Percentiles rank a stretch among this genome's conserved stretches.
phyloP scores from a whole-genome alignment of 176 grass and related monocot species.

The Eremochloa ophiuroides region DNA sequence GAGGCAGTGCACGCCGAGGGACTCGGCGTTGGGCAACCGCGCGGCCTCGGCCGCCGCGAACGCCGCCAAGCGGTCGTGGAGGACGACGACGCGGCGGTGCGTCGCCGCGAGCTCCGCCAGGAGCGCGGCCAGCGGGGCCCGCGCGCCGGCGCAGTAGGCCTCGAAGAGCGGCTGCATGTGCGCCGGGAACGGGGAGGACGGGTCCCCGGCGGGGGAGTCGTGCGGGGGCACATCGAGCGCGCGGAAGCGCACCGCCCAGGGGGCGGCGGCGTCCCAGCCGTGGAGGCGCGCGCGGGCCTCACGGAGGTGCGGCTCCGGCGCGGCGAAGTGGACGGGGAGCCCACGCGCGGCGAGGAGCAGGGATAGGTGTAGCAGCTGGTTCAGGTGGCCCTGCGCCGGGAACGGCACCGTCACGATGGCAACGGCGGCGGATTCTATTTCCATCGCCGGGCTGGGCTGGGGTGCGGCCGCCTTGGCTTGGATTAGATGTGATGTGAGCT shows the following conservation, averaged over 20 bases:
- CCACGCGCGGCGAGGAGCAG: constrained; percentile 48
- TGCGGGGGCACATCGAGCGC: constrained; percentile 43
- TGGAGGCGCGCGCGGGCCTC: constrained; percentile 48
- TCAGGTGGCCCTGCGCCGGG: constrained; percentile 72
- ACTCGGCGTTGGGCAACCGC: constrained; percentile 47
- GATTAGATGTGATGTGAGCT: background rate
- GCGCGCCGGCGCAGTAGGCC: constrained; percentile 28
- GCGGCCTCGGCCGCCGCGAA: constrained; percentile 52
- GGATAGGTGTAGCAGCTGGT: constrained; percentile 66
- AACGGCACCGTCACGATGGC: constrained; percentile 55
- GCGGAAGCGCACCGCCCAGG: constrained; percentile 37
- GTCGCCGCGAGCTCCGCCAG: constrained; percentile 21
- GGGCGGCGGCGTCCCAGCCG: constrained; percentile 22
- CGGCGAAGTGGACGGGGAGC: constrained; percentile 54
- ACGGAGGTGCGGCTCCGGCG: constrained; percentile 47
- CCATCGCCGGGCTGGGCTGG: background rate
- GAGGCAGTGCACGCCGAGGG: constrained; percentile 41
- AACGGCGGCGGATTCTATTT: constrained; percentile 8
- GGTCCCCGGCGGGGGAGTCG: constrained; percentile 31
- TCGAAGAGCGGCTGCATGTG: constrained; percentile 58
- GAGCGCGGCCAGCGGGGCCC: constrained; percentile 29
- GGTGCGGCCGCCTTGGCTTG: background rate
- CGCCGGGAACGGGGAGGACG: constrained; percentile 37
- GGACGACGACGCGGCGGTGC: constrained; percentile 44
- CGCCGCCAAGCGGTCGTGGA: constrained; percentile 48